Evolutionary conservation across 2,329 filamentous ascomycete species (phyloP), one percentile per base, ranked within the genome.

Genomic region (Exophiala alcalophila): DNA sequence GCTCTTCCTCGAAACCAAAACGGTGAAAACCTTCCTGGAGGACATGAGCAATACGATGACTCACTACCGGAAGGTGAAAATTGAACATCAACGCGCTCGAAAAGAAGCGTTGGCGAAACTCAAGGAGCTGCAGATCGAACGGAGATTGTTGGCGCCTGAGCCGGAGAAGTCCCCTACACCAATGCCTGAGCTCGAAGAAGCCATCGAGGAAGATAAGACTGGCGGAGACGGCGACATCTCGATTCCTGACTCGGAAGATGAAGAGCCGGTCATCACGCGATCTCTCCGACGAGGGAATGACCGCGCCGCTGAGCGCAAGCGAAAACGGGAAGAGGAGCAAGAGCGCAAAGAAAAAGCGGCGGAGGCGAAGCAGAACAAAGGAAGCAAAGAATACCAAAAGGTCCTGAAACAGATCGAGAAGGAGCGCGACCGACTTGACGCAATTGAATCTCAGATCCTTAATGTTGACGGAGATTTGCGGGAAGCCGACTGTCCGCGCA

Each of bases 1-100:
- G 71, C 72, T 97, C 48, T 90, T 86, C 2, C 76, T 90, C 42
- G 84, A 89, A 58, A 96, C 92, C 0, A 90, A 88, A 61, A 82
- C 85, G 2, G 78, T 97, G 54, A 83, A 91, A 39, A 83, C 80
- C 11, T 94, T 94, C 61, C 84, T 98, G 73, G 88, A 95, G 55
- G 84, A 91, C 50, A 94, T 90, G 66, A 88, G 85, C 52, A 86
- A 91, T 59, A 86, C 88, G 40, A 96, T 97, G 90, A 98, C 92
- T 2, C 80, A 82, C 40, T 88, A 94, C 59, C 83, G 92, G 35
- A 98, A 98, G 65, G 86, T 94, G 61, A 96, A 95, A 69, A 95
- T 96, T 49, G 87, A 94, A 53, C 84, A 81, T 66, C 91, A 97
- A 66, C 80, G 89, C 53, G 80, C 85, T 55, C 81, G 85, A 52